Evolutionary conservation across 176 grass and related monocot species (phyloP), one percentile per base, ranked within the genome.

Genomic region (Oryza coarctata): DNA sequence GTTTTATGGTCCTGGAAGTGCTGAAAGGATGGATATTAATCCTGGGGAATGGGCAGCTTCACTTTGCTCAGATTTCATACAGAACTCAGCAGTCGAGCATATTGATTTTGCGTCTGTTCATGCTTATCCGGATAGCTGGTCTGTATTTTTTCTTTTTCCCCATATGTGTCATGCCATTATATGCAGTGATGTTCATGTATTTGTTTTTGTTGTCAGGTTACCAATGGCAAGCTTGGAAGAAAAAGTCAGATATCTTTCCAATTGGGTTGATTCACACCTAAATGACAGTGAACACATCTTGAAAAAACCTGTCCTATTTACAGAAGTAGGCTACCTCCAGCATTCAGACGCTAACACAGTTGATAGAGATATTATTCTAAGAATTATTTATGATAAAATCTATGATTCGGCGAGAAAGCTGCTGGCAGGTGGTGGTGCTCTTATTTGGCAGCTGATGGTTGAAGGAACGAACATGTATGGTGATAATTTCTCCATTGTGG

Each of bases 41-140:
- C 92, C 95, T 43, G 92, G 95, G 39, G 82, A 78, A 57, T 98
- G 95, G 95, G 92, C 95, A 71, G 82, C 88, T 89, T 93, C 86
- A 28, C 82, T 98, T 69, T 92, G 95, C 79, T 98, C 92, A 9
- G 90, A 98, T 57, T 98, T 98, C 67, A 91, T 94, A 81, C 75
- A 93, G 13, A 95, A 95, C 72, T 95, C 95, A 71, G 95, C 84
- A 29, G 70, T 84, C 58, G 74, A 98, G 70, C 70, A 91, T 49
- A 93, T 98, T 52, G 95, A 98, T 94, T 98, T 98, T 71, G 90
- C 90, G 57, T 98, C 95, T 5, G 92, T 93, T 65, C 95, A 98
- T 88, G 88, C 92, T 43, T 98, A 98, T 83, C 95, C 95, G 40
- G 95, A 98, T 84, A 98, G 87, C 64, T 98, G 95, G 78, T 83